Percentiles rank a stretch among this genome's conserved stretches.
Conservation (phyloP, 768 basidiomycete genomes). For the Tricholoma sp. region DNA sequence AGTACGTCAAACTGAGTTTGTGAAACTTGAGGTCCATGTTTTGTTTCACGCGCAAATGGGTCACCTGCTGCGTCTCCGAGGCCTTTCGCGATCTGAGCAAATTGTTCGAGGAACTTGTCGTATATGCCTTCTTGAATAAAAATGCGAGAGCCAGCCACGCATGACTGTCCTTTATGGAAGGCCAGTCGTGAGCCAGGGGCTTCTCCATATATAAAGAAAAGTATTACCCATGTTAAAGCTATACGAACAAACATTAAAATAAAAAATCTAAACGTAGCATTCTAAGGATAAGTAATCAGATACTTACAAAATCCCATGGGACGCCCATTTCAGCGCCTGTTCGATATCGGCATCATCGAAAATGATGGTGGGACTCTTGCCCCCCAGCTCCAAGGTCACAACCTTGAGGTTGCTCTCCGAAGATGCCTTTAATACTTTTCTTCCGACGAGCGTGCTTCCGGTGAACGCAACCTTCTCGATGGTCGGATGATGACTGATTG, state of each 20-base stretch:
- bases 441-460: conserved; percentile 64
- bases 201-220: not conserved
- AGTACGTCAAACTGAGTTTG: conserved; percentile 52
- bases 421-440: conserved; percentile 75
- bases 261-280: no score
- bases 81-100: conserved; percentile 43
- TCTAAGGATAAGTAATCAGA: not conserved
- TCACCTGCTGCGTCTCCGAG: conserved; percentile 45
- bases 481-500: conserved; percentile 50
- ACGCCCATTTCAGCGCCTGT: conserved; percentile 66
- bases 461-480: conserved; percentile 83
- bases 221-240: conserved; percentile 1
- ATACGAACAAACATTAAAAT: conserved; percentile 35
- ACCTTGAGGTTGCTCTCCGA: conserved; percentile 68
- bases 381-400: conserved; percentile 34
- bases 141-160: not conserved
- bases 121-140: conserved; percentile 40
- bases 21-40: conserved; percentile 63
- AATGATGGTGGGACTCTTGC: conserved; percentile 66
- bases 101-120: conserved; percentile 56
- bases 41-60: conserved; percentile 45
- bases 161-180: conserved; percentile 13
- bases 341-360: conserved; percentile 71
- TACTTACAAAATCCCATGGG: conserved; percentile 61
- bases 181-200: conserved; percentile 17